phyloP scores from a whole-genome alignment of 345 rosid species.

The Leavenworthia alabamica region DNA sequence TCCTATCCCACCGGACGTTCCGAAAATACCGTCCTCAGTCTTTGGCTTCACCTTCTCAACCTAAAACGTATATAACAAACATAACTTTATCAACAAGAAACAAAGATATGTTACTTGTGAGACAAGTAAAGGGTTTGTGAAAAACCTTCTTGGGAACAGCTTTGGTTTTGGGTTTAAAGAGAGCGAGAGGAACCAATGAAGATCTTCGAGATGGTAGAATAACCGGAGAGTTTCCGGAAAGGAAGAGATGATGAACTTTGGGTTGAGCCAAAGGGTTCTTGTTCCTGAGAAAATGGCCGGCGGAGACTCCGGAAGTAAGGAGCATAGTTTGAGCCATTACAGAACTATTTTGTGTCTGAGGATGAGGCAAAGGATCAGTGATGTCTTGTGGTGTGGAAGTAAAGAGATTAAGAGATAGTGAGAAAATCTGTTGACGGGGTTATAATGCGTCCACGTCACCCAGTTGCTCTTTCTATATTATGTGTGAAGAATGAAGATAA shows the following conservation, averaged over 20 bases:
- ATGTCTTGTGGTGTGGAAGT: conserved; percentile 36
- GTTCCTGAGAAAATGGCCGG: conserved; percentile 39
- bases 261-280: conserved; percentile 45
- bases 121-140: background rate
- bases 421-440: conserved; percentile 41
- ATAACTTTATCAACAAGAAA: background rate
- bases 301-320: conserved; percentile 63
- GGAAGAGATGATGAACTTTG: conserved; percentile 45
- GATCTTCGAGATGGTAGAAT: conserved; percentile 15
- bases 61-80: conserved; percentile 15
- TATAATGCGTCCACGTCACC: conserved; percentile 51
- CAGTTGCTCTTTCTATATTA: background rate
- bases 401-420: conserved; percentile 29
- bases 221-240: conserved; percentile 28
- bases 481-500: conserved; percentile 27
- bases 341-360: background rate
- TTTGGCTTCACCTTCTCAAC: conserved; percentile 42
- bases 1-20: conserved; percentile 96
- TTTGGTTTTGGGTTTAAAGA: conserved; percentile 83
- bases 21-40: conserved; percentile 86
- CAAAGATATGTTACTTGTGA: background rate
- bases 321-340: conserved; percentile 81
- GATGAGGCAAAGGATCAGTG: background rate
- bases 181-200: conserved; percentile 48
- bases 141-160: conserved; percentile 67